A percentile compares a stretch with the other conserved stretches of the same genome.
Evolutionary conservation across 108 stramenopile species (phyloP).

Genomic region (Stephanodiscus minutulus): DNA sequence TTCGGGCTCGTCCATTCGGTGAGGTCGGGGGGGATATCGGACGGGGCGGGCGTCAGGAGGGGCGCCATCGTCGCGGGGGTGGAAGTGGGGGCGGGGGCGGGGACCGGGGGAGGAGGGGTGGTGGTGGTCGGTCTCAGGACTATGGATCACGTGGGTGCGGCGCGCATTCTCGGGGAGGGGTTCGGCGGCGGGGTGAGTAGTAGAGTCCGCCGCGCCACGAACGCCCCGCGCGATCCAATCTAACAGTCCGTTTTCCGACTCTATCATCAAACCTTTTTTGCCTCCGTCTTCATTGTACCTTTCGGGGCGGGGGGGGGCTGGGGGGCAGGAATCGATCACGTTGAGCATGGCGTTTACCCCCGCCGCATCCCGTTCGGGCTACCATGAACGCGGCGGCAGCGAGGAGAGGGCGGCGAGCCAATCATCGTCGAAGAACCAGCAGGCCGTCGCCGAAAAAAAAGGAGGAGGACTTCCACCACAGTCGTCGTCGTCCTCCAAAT

Average conservation of each 20-base stretch:
- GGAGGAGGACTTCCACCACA: conserved; percentile 8
- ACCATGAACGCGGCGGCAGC: conserved; percentile 52
- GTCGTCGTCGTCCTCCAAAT: conserved; percentile 12
- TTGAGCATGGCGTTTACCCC: conserved; percentile 65
- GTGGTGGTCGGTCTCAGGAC: no score
- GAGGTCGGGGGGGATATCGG: conserved; percentile 23
- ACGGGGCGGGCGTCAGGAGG: conserved; percentile 53
- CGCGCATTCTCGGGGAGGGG: conserved; percentile 28
- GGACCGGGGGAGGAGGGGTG: no score
- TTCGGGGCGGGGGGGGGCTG: no score
- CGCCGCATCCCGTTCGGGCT: conserved; percentile 57
- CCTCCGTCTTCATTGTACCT: no score
- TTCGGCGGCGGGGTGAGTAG: conserved; percentile 23
- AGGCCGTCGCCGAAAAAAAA: conserved; percentile 15
- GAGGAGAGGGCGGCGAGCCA: conserved; percentile 17
- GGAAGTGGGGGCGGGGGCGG: no score
- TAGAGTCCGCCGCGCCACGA: no score
- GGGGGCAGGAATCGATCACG: conserved; percentile 28
- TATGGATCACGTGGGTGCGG: conserved; percentile 56
- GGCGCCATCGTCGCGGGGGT: conserved; percentile 66
- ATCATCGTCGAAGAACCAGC: neutral
- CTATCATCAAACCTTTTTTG: no score
- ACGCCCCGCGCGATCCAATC: no score
- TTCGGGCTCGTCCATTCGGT: conserved; percentile 71
- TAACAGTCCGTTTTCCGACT: no score